These are phyloP conservation scores for Tetrahymena elliotti DNA, from an alignment of 73 alveolate species.

Conservation along the genomic window DNA sequence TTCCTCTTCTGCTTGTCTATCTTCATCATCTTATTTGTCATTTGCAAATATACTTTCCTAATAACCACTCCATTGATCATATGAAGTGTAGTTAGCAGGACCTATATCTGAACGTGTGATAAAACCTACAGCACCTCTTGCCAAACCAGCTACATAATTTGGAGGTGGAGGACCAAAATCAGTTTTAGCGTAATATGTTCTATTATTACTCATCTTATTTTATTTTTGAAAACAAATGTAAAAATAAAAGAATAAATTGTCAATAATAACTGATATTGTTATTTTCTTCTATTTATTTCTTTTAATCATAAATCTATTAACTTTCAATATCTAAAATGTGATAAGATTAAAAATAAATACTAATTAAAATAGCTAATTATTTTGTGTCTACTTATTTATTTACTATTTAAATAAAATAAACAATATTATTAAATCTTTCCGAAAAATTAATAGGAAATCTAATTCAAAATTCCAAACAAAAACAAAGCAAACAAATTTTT, in stretches of 20 bases:
- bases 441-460: too few species aligned
- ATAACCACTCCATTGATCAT: constrained; percentile 26
- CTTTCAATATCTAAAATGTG: background rate
- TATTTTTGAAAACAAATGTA: background rate
- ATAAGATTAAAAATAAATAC: background rate
- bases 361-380: background rate
- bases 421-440: too few species aligned
- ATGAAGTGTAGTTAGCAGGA: constrained; percentile 48
- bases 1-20: background rate
- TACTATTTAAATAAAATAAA: too few species aligned
- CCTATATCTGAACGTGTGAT: constrained; percentile 72
- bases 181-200: background rate
- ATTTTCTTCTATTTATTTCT: background rate
- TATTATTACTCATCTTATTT: background rate
- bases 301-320: background rate
- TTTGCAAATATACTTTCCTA: background rate
- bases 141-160: constrained; percentile 71
- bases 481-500: too few species aligned
- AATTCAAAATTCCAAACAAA: background rate
- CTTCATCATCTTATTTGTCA: background rate
- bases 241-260: too few species aligned
- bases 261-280: background rate
- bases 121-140: constrained; percentile 76
- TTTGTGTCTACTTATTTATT: background rate
- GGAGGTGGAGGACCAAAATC: constrained; percentile 72